These are phyloP conservation scores for Starmerella bacillaris DNA, from an alignment of 805 yeast genomes.

Conservation along the genomic window DNA sequence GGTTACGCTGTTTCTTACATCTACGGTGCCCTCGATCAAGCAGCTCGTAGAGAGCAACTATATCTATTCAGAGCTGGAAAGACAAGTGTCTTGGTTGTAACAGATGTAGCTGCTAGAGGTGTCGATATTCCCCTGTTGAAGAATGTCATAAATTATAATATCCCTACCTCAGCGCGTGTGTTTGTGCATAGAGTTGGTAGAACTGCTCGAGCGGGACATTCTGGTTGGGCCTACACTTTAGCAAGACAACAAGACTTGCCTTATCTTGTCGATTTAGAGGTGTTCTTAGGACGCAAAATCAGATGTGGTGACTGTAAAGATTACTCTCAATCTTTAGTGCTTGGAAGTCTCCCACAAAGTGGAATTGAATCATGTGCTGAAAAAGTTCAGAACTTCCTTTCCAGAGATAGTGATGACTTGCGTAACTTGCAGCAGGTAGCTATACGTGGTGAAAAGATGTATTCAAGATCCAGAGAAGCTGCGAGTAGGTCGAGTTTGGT, in stretches of 20 bases:
- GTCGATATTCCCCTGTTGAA: conserved; percentile 94
- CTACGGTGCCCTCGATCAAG: conserved; percentile 88
- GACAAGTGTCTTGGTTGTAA: conserved; percentile 76
- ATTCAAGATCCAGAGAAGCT: conserved; percentile 64
- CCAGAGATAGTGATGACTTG: conserved; percentile 46
- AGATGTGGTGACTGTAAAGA: conserved; percentile 15
- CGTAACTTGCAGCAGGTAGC: conserved; percentile 51
- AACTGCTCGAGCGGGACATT: conserved; percentile 97
- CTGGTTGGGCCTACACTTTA: conserved; percentile 93
- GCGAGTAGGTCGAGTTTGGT: conserved; percentile 78
- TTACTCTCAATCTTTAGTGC: conserved; percentile 57
- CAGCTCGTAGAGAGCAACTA: conserved; percentile 79
- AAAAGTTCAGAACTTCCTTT: conserved; percentile 41
- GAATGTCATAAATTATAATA: conserved; percentile 76
- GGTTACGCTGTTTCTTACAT: conserved; percentile 81
- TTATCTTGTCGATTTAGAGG: conserved; percentile 71
- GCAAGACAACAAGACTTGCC: conserved; percentile 76
- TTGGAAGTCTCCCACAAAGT: conserved; percentile 66
- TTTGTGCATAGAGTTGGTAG: conserved; percentile 96
- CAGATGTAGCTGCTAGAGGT: conserved; percentile 92
- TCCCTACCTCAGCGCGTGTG: conserved; percentile 83
- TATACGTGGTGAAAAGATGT: conserved; percentile 70
- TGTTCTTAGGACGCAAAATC: conserved; percentile 73
- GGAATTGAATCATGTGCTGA: conserved; percentile 59
- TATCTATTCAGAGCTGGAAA: conserved; percentile 70